Evolutionary conservation across 2,329 filamentous ascomycete genomes (phyloP), one percentile per base, ranked within the genome.

Genomic region (Graphilbum sp.): DNA sequence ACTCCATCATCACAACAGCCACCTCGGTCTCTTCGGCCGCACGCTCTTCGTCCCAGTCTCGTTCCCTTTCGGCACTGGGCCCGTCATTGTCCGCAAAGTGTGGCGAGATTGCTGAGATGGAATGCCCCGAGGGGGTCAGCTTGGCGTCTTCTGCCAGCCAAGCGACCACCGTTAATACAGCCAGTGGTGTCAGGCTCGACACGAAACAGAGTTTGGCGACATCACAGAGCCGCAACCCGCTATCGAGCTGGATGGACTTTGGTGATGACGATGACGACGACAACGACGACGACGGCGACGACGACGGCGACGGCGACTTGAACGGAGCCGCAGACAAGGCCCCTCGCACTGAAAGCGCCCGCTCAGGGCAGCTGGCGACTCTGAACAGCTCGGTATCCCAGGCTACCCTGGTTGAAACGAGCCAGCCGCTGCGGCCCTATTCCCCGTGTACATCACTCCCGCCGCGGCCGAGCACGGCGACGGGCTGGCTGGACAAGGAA

Each of bases 1-100:
- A 53, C 33, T 64, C 61, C 0, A 52, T 62, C 34, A 45, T 52
- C 27, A 63, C 62, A 2, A 46, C 55, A 20, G 58, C 58, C 24
- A 63, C 62, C 4, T 61, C 59, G 17, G 46, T 62, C 24, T 55
- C 55, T 5, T 54, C 56, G 2, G 57, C 53, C 18, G 54, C 51
- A 36, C 46, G 50, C 23, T 50, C 51, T 31, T 49, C 49, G 2
- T 38, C 47, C 3, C 43, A 49, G 41, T 52, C 53, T 21, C 48
- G 42, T 15, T 41, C 35, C 11, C 40, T 42, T 8, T 41, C 36
- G 43, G 40, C 40, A 11, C 27, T 46, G 21, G 45, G 37, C 2
- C 39, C 41, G 21, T 39, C 31, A 12, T 35, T 32, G 1, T 25
- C 18, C 6, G 11, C 12, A 29, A 34, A 8, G 3, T 16, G n/a